Conservation (phyloP, 1,284 basidiomycete species). For the Boletus hoseneyae region DNA sequence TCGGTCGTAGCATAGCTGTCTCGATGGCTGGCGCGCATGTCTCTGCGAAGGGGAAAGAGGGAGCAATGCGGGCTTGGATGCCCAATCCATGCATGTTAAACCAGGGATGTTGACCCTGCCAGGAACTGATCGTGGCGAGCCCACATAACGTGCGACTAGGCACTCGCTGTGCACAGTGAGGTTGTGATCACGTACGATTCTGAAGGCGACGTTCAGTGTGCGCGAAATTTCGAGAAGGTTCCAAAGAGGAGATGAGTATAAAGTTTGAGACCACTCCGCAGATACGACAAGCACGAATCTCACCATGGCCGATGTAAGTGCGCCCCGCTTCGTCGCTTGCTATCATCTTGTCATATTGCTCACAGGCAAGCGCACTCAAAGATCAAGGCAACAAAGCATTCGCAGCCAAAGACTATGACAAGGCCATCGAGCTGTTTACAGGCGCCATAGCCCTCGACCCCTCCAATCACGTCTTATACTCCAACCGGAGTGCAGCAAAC, state of each 20-base stretch:
- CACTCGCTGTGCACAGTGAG: too few species aligned
- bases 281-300: not conserved
- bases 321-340: not conserved
- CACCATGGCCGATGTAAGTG: constrained; percentile 32
- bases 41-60: not conserved
- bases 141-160: not conserved
- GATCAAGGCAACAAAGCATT: constrained; percentile 96
- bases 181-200: too few species aligned
- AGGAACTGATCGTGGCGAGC: constrained; percentile 4
- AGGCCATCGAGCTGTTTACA: constrained; percentile 84
- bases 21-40: constrained; percentile 13
- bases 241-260: constrained; percentile 18
- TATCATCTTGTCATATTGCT: not conserved
- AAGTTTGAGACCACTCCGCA: not conserved
- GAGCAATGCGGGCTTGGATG: not conserved
- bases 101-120: constrained; percentile 9
- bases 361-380: constrained; percentile 67
- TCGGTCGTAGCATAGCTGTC: constrained; percentile 15
- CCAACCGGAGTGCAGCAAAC: constrained; percentile 90
- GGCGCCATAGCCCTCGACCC: constrained; percentile 86
- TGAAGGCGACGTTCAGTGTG: too few species aligned
- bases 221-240: constrained; percentile 34
- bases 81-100: not conserved
- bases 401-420: constrained; percentile 88
- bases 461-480: constrained; percentile 86